Conservation (phyloP, 225 moss, liverwort and hornwort species). For the Neckera pumila region DNA sequence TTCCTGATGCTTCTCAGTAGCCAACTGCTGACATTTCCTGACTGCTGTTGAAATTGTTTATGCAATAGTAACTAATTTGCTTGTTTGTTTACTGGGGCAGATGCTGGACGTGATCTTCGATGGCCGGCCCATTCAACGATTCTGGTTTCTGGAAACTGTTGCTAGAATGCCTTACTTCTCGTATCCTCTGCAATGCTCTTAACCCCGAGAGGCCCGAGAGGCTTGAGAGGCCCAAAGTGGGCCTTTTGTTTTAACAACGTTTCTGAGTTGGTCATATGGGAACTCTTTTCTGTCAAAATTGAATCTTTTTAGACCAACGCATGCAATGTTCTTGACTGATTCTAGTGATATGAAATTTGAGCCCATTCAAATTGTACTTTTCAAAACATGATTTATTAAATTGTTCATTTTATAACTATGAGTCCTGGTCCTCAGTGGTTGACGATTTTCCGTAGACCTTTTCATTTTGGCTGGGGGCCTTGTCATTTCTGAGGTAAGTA, state of each 20-base stretch:
- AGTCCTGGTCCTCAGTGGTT: not conserved
- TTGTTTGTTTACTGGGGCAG: slow-evolving; percentile 15
- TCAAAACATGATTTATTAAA: not conserved
- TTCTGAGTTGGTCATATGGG: not conserved
- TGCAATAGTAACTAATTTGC: not conserved
- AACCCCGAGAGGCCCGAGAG: not conserved
- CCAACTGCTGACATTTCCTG: not conserved
- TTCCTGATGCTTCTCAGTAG: not conserved
- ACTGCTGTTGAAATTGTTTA: not conserved
- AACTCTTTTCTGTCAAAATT: not conserved
- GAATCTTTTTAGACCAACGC: not conserved
- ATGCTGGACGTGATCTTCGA: slow-evolving; percentile 94
- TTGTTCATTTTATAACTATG: not conserved
- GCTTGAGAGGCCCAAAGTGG: not conserved
- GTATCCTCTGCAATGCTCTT: slow-evolving; percentile 36
- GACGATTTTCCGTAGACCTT: not conserved
- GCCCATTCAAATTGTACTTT: not conserved
- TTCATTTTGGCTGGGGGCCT: not conserved
- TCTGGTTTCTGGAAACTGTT: slow-evolving; percentile 99
- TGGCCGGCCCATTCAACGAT: slow-evolving; percentile 80
- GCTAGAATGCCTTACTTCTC: slow-evolving; percentile 99
- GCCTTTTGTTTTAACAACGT: not conserved
- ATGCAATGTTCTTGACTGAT: not conserved
- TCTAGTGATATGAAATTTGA: not conserved
- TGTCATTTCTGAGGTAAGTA: not conserved